phyloP scores from a whole-genome alignment of 495 filamentous ascomycete species.

The Podospora tetraspora region DNA sequence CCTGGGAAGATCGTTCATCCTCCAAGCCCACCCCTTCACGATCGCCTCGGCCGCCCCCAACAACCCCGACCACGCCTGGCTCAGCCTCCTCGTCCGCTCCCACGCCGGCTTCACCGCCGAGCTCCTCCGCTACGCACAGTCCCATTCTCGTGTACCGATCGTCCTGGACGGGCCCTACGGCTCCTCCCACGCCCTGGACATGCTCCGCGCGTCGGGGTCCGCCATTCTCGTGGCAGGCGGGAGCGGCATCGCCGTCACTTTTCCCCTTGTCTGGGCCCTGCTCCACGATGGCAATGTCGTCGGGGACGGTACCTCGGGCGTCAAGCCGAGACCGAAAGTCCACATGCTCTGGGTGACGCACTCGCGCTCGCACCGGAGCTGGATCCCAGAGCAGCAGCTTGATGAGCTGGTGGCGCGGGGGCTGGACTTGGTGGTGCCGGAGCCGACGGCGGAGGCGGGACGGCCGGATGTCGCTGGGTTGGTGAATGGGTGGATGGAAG shows the following conservation, averaged over 20 bases:
- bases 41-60: conserved; percentile 49
- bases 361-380: conserved; percentile 43
- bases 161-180: conserved; percentile 57
- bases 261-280: conserved; percentile 38
- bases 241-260: conserved; percentile 57
- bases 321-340: conserved; percentile 33
- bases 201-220: conserved; percentile 38
- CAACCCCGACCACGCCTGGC: conserved; percentile 33
- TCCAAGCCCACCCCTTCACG: conserved; percentile 57
- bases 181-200: conserved; percentile 30
- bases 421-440: conserved; percentile 45
- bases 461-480: conserved; percentile 44
- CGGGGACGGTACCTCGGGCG: not conserved
- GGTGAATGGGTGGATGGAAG: conserved; percentile 31
- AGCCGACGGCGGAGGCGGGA: conserved; percentile 46
- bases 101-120: conserved; percentile 54
- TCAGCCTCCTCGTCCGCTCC: conserved; percentile 51
- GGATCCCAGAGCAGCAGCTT: conserved; percentile 46
- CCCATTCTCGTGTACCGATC: conserved; percentile 33
- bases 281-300: conserved; percentile 8
- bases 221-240: conserved; percentile 56
- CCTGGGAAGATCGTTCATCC: conserved; percentile 32
- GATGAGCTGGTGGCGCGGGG: conserved; percentile 41
- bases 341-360: conserved; percentile 56
- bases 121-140: conserved; percentile 45